Percentiles rank a stretch among this genome's conserved stretches.
Conservation (phyloP, 108 stramenopile genomes). For the Fistulifera pelliculosa region DNA sequence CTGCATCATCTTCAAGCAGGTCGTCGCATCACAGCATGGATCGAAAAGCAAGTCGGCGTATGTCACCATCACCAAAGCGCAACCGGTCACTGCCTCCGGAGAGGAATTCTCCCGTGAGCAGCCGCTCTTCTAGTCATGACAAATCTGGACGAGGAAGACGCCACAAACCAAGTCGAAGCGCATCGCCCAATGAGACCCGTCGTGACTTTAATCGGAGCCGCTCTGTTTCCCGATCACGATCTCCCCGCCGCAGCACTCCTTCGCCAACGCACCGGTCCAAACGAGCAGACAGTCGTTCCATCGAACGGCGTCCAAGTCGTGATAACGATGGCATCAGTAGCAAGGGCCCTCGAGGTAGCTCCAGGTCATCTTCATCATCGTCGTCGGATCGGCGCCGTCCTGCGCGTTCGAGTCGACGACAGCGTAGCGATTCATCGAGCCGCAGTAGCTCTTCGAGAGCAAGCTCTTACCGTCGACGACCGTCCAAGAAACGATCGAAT, state of each 20-base stretch:
- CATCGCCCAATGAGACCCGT: no score
- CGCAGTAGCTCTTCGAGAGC: background rate
- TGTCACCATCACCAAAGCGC: background rate
- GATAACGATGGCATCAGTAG: no score
- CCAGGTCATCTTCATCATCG: constrained; percentile 1
- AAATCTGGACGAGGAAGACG: background rate
- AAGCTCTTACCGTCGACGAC: background rate
- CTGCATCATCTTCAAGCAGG: background rate
- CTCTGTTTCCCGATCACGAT: background rate
- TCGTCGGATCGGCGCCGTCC: background rate
- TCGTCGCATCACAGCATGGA: no score
- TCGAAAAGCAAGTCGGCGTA: background rate
- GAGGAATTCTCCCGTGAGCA: background rate
- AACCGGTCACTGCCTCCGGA: no score
- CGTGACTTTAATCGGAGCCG: no score
- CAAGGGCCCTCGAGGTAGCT: background rate
- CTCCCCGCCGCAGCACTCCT: background rate
- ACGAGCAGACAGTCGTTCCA: background rate
- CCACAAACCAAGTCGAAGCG: background rate
- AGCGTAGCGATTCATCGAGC: background rate
- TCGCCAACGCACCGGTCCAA: no score
- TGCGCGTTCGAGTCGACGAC: background rate
- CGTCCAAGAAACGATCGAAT: background rate
- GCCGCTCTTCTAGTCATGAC: background rate
- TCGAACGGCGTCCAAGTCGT: background rate